These are phyloP conservation scores for Entomortierella beljakovae DNA, from an alignment of 192 early-diverging fungal species.

Conservation along the genomic window DNA sequence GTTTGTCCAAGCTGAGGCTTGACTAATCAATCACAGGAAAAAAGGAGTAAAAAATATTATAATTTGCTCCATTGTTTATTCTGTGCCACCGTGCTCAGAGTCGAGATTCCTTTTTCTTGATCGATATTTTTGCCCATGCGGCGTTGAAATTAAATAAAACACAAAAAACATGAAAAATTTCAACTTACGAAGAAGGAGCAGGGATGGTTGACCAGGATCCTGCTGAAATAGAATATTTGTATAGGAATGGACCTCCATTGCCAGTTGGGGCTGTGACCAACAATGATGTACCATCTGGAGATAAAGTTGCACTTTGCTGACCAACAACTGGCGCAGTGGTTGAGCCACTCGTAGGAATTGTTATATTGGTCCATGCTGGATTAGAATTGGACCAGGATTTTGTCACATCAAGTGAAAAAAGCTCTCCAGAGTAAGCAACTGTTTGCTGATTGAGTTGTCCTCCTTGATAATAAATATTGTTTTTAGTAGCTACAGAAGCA, in stretches of 20 bases:
- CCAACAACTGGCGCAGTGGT: neutral
- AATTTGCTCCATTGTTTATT: neutral
- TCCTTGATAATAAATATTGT: slow-evolving; percentile 31
- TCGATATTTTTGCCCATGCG: neutral
- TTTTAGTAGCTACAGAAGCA: slow-evolving; percentile 15
- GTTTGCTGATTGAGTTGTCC: slow-evolving; percentile 14
- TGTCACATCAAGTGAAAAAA: slow-evolving; percentile 23
- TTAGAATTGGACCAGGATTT: slow-evolving; percentile 17
- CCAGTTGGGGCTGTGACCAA: slow-evolving; percentile 34
- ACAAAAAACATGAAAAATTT: neutral
- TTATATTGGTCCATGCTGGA: slow-evolving; percentile 24
- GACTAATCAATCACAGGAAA: slow-evolving; percentile 7
- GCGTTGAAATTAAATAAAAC: neutral
- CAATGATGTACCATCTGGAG: slow-evolving; percentile 16
- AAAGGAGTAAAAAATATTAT: neutral
- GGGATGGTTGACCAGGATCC: slow-evolving; percentile 19
- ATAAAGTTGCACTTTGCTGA: slow-evolving; percentile 22
- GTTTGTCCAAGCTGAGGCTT: slow-evolving; percentile 26
- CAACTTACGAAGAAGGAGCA: slow-evolving; percentile 41
- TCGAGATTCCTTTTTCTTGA: neutral
- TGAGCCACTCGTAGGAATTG: neutral
- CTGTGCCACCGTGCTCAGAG: neutral
- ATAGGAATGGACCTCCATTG: slow-evolving; percentile 10
- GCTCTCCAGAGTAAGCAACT: neutral
- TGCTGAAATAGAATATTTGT: slow-evolving; percentile 14